phyloP scores from a whole-genome alignment of 495 filamentous ascomycete genomes.

The Aspergillus baeticus region DNA sequence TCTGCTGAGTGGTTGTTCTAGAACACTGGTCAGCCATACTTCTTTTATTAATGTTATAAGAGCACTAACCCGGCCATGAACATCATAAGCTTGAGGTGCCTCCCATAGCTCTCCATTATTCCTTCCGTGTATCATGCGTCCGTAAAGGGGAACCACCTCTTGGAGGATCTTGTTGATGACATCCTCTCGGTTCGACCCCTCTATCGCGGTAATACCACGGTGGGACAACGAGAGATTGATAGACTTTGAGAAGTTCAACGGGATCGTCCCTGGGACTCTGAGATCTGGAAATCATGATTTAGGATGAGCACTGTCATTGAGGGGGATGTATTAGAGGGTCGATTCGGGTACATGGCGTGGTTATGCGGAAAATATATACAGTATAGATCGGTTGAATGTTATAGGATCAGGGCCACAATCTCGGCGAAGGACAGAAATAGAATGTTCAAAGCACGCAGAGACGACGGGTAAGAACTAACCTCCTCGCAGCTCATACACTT shows the following conservation, averaged over 20 bases:
- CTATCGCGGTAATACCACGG: constrained; percentile 87
- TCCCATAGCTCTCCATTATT: constrained; percentile 68
- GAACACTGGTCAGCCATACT: constrained; percentile 54
- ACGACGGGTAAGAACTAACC: constrained; percentile 55
- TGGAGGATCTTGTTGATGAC: constrained; percentile 71
- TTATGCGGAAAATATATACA: neutral
- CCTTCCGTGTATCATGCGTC: constrained; percentile 93
- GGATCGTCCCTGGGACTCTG: constrained; percentile 75
- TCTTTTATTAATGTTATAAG: constrained; percentile 5
- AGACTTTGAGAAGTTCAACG: constrained; percentile 94
- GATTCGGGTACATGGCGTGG: neutral
- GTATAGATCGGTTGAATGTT: neutral
- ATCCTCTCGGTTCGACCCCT: constrained; percentile 56
- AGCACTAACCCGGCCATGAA: constrained; percentile 72
- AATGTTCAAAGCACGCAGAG: neutral
- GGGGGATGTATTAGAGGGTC: neutral
- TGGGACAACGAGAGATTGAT: constrained; percentile 96
- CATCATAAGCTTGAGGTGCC: constrained; percentile 83
- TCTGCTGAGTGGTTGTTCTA: constrained; percentile 43
- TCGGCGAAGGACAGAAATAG: neutral
- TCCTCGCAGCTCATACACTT: constrained; percentile 89
- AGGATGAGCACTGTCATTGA: constrained; percentile 5
- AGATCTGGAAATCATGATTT: constrained; percentile 59
- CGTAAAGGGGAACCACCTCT: constrained; percentile 87
- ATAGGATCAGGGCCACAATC: neutral